phyloP scores from a whole-genome alignment of 805 yeast genomes.

The Kazachstania psychrophila region DNA sequence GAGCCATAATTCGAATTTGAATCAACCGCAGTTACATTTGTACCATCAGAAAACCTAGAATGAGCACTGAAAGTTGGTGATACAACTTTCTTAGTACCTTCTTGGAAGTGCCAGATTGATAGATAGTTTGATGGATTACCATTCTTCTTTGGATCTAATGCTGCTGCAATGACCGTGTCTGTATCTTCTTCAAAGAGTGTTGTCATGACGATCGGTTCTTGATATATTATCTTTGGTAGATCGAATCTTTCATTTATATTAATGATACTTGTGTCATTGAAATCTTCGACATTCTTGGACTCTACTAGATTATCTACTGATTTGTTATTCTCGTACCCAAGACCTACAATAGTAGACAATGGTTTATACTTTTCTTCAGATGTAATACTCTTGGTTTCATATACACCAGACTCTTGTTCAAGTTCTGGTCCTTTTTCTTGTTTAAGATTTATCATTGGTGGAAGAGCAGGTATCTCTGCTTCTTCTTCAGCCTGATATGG shows the following conservation, averaged over 20 bases:
- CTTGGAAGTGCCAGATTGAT: constrained; percentile 28
- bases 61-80: constrained; percentile 15
- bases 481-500: constrained; percentile 11
- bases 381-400: too few relatives aligned
- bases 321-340: background rate
- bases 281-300: background rate
- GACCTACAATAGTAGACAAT: background rate
- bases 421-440: too few relatives aligned
- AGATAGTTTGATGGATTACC: constrained; percentile 18
- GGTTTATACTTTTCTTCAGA: background rate
- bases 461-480: too few relatives aligned
- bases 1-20: constrained; percentile 6
- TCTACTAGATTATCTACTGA: too few relatives aligned
- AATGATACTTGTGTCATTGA: background rate
- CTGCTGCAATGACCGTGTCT: background rate
- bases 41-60: constrained; percentile 15
- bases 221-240: background rate
- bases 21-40: constrained; percentile 14
- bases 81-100: constrained; percentile 6
- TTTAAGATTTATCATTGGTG: too few relatives aligned
- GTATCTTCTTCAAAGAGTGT: background rate
- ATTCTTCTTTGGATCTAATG: constrained; percentile 3
- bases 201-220: constrained; percentile 1
- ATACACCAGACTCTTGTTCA: too few relatives aligned
- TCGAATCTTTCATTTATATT: background rate